Evolutionary conservation across 2,329 filamentous ascomycete species (phyloP), one percentile per base, ranked within the genome.

Genomic region (Zalaria obscura): DNA sequence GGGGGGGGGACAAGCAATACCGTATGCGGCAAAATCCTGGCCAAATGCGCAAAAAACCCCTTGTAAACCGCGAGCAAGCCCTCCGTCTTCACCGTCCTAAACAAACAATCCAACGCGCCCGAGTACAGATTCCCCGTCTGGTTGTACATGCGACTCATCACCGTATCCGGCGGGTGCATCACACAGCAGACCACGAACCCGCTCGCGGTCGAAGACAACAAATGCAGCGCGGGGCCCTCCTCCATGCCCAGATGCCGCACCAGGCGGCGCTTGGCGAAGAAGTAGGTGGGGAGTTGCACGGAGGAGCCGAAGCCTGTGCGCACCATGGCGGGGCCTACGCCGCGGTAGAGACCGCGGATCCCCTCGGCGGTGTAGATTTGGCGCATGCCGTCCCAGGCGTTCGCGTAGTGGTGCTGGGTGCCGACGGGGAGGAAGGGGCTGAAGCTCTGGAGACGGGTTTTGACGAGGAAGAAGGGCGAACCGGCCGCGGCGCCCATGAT

Each of bases 91-190:
- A 98, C 72, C 0, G 91, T 98, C 66, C 94, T 88, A 59, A 75
- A 76, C 45, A 96, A 64, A 60, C 91, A 98, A 65, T 98, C 91
- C 48, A 93, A 83, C 4, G 93, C 85, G 44, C 88, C 83, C 51
- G 75, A 80, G 70, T 98, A 98, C n/a, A 98, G 73, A 59, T 95
- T 93, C 40, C 91, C 91, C 47, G 88, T 93, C 62, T 98, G 91
- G 68, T 98, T 98, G 71, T 98, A 98, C 70, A 98, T 80, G 48
- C 91, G 82, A 47, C 86, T 91, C 91, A 98, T 98, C 65, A 98
- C 84, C 4, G 91, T 98, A 61, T 98, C 91, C 75, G 91, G 91
- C 41, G 91, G 91, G 57, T 98, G 91, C 91, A 98, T 98, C 48
- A 96, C 80, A 52, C 84, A 85, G 67, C 91, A 98, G 11, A 98